Evolutionary conservation across 495 filamentous ascomycete genomes (phyloP).

Genomic region (Umbilicaria muhlenbergii): DNA sequence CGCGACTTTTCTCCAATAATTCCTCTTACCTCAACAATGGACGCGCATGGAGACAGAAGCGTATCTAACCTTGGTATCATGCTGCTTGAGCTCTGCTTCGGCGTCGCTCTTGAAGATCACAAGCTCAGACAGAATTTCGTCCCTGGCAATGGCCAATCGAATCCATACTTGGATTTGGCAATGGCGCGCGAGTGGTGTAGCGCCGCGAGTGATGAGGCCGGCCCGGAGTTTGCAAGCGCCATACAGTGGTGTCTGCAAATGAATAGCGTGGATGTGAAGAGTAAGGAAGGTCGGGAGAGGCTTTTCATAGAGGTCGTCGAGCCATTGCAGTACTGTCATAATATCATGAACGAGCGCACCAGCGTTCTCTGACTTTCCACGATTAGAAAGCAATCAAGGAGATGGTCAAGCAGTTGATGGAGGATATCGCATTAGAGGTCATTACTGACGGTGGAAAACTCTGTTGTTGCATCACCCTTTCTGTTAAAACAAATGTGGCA

Average conservation of each 20-base stretch:
- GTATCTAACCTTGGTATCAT: conserved; percentile 19
- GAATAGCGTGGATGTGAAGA: background rate
- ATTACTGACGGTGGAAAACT: too few relatives aligned
- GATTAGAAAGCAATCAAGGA: too few relatives aligned
- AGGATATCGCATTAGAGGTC: too few relatives aligned
- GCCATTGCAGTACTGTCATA: conserved; percentile 9
- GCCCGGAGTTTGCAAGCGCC: conserved; percentile 18
- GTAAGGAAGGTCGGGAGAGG: conserved; percentile 9
- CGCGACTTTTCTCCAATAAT: conserved; percentile 6
- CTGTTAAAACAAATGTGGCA: too few relatives aligned
- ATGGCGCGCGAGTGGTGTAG: conserved; percentile 16
- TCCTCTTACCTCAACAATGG: background rate
- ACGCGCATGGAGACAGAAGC: background rate
- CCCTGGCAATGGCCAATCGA: conserved; percentile 2
- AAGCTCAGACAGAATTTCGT: conserved; percentile 4
- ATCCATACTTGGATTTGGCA: conserved; percentile 10
- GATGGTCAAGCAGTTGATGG: too few relatives aligned
- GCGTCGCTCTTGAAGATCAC: conserved; percentile 12
- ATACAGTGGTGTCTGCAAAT: conserved; percentile 22
- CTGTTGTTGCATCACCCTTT: too few relatives aligned
- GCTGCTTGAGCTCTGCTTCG: conserved; percentile 26
- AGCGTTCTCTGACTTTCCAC: too few relatives aligned
- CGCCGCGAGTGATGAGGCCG: conserved; percentile 18
- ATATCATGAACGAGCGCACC: background rate
- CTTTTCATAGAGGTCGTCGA: conserved; percentile 10